Percentiles rank a stretch among this genome's conserved stretches.
Evolutionary conservation across 1,284 basidiomycete species (phyloP).

Genomic region (Mixia osmundae): DNA sequence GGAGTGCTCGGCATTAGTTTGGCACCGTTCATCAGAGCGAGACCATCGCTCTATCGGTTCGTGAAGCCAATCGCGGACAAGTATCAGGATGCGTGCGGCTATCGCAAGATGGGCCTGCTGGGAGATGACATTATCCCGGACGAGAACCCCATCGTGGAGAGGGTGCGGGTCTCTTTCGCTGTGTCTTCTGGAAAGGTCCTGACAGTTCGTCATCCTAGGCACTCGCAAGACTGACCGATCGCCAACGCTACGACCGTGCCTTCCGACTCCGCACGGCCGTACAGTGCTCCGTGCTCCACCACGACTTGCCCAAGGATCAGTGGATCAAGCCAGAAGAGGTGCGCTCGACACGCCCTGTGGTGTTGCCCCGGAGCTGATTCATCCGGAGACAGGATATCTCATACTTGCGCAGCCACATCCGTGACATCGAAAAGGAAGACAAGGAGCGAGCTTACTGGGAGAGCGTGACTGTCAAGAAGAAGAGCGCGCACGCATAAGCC

Average conservation of each 20-base stretch:
- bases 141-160: conserved; percentile 61
- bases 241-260: conserved; percentile 69
- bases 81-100: conserved; percentile 61
- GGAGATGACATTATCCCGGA: conserved; percentile 90
- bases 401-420: conserved; percentile 64
- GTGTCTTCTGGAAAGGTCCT: neutral
- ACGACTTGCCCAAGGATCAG: conserved; percentile 57
- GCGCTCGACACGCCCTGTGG: conserved; percentile 16
- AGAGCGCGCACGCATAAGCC: too few species aligned
- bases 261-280: conserved; percentile 71
- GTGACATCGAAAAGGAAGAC: conserved; percentile 51
- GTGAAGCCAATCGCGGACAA: conserved; percentile 60
- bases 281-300: conserved; percentile 51
- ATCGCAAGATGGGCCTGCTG: conserved; percentile 69
- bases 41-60: conserved; percentile 37
- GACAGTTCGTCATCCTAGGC: conserved; percentile 31
- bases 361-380: neutral
- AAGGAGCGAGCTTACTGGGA: conserved; percentile 68
- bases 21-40: too few species aligned
- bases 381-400: conserved; percentile 77
- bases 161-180: conserved; percentile 30
- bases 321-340: conserved; percentile 65
- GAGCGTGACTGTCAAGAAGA: too few species aligned
- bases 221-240: conserved; percentile 49
- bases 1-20: too few species aligned